Evolutionary conservation across 768 basidiomycete genomes (phyloP), one percentile per base, ranked within the genome.

Genomic region (Austroboletus festivus): DNA sequence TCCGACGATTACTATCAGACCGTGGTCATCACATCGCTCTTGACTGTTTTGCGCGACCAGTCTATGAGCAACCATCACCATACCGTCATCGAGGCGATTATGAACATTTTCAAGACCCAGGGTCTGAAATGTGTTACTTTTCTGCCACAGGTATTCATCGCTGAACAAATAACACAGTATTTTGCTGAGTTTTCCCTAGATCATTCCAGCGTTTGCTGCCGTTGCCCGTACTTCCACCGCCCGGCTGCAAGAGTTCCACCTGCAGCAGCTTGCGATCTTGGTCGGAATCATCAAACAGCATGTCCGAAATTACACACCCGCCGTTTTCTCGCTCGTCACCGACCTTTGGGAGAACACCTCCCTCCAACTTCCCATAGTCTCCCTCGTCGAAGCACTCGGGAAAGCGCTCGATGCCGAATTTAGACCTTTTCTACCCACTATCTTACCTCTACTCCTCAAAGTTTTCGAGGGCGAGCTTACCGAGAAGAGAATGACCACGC

Each of bases 91-190:
- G 93, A 98, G 64, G 93, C 93, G 1, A 88, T 99, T 57, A 97
- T 98, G 92, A 87, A 92, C 39, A 98, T 99, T 52, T 99, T 98
- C 79, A 93, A 94, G 68, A 96, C 93, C 0, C 94, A 98, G 62
- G 93, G 95, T 13, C 71, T 98, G 62, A 93, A 94, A 75, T 96
- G 93, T 65, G 93, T 95, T 18, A 82, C 89, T 2, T 98, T 97
- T 70, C 71, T 99, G 21, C 90, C 95, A 38, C 93, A 96, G 76
- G 92, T 93, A 62, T 53, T 42, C 48, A 21, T 38, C 18, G 30
- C 37, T 33, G 44, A 46, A 45, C 19, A 37, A 31, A 21, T 16
- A 21, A 38, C 26, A 6, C 12, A 28, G 46, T 21, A 9, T 50
- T 12, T 63, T 39, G 48, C 39, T 59, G 44, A 52, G 21, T 48